Evolutionary conservation across 75 land plant genomes (phyloP).

Genomic region (Pinus taeda): DNA sequence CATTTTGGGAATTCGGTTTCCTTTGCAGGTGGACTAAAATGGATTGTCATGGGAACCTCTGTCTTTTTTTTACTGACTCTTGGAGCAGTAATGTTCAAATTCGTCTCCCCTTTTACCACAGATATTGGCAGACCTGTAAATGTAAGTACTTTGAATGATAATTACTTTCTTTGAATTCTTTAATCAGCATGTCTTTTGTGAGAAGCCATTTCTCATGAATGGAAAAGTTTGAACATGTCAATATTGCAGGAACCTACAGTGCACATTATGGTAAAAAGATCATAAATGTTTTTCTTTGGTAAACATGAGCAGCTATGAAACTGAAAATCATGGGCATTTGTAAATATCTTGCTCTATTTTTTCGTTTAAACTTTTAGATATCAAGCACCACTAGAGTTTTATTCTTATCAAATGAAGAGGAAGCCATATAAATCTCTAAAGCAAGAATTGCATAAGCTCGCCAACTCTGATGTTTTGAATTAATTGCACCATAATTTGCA

Average conservation of each 20-base stretch:
- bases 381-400: background rate
- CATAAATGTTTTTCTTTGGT: too few species aligned
- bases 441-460: background rate
- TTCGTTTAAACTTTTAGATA: background rate
- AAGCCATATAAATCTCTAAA: background rate
- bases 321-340: background rate
- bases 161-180: background rate
- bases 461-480: background rate
- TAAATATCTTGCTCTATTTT: background rate
- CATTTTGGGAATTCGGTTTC: background rate
- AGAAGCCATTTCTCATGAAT: background rate
- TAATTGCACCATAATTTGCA: background rate
- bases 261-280: background rate
- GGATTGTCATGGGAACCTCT: conserved; percentile 26
- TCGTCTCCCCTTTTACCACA: conserved; percentile 69
- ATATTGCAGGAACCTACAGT: background rate
- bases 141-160: conserved; percentile 39
- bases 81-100: conserved; percentile 28
- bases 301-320: background rate
- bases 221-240: background rate
- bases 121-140: conserved; percentile 73
- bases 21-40: conserved; percentile 33
- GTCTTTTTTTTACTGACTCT: conserved; percentile 48
- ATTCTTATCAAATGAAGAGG: background rate
- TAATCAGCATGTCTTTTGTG: background rate